Base-by-base conservation (phyloP, 169 alveolate species). In the Toxoplasma gondii region DNA sequence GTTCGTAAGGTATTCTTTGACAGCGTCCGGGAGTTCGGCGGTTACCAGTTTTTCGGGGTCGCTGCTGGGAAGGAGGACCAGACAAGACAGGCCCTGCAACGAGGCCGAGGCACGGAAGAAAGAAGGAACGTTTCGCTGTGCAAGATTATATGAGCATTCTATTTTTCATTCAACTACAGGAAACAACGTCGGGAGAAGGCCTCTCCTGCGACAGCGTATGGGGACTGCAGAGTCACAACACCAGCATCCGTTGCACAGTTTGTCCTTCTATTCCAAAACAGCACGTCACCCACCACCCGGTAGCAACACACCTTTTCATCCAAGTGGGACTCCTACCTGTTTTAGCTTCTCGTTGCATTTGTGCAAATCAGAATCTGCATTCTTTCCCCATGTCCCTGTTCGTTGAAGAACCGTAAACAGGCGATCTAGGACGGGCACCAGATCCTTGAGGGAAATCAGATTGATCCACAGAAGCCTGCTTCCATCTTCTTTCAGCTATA, bases 391-490 rank as follows among this genome's bases (percentile, higher is more conserved):
- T 34, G 88, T 41, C 29, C 93, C 88, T 43, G 84, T 45, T 41
- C 81, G 83, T 53, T 92, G 95, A 0, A 86, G 80, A 49, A 86
- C 78, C 80, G 45, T 24, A 19, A 92, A 92, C 16, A 83, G 88
- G 27, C 29, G 82, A 0, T 92, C 92, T 36, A 92, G 92, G 10
- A 91, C 88, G 22, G 31, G 80, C 80, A 81, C 80, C 36, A 92
- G 88, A 29, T 91, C 90, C 27, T 84, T 92, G 31, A 92, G 82
- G 54, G 92, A 91, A 41, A 43, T 69, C 39, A 92, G 88, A 29
- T 86, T 92, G 45, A 92, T 67, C 95, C 95, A 92, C 88, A 92
- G 74, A 29, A 92, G 87, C 83, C 95, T 41, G 19, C 67, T 41
- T 12, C 83, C 78, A 36, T 92, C 95, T 22, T 86, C 80, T 49